Evolutionary conservation across 169 alveolate genomes (phyloP).

Genomic region (Besnoitia besnoiti): DNA sequence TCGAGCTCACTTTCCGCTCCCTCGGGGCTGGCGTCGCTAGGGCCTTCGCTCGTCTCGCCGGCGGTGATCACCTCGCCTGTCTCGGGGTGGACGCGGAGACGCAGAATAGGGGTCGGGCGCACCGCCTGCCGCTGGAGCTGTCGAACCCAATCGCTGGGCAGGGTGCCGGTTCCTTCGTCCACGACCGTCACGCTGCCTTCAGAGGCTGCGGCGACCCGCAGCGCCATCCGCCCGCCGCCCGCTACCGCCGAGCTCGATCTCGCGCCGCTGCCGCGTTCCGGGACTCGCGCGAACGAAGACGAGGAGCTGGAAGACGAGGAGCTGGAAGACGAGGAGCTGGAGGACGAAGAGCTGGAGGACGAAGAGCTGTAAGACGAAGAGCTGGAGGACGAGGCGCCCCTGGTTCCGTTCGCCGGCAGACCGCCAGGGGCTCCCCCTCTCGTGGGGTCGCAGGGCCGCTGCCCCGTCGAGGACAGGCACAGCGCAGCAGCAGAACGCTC

Average conservation of each 20-base stretch:
- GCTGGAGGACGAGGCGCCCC: too few species aligned
- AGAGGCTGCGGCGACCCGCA: not conserved
- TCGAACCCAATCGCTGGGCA: not conserved
- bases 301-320: not conserved
- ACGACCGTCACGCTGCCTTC: conserved; percentile 10
- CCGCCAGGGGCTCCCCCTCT: too few species aligned
- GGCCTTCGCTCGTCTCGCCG: not conserved
- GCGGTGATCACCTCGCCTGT: conserved; percentile 33
- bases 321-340: not conserved
- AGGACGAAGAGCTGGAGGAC: not conserved
- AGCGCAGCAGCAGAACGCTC: too few species aligned
- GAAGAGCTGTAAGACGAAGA: too few species aligned
- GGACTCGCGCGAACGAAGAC: not conserved
- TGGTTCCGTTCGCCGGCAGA: too few species aligned
- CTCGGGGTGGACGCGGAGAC: conserved; percentile 42
- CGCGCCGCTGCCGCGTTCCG: not conserved
- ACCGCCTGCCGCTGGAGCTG: conserved; percentile 13
- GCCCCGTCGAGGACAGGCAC: too few species aligned
- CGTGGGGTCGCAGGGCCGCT: too few species aligned
- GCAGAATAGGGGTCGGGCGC: conserved; percentile 33
- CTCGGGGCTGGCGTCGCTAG: not conserved
- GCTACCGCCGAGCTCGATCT: not conserved
- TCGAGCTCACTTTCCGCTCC: not conserved
- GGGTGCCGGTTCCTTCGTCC: not conserved
- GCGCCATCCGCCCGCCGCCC: not conserved